Evolutionary conservation across 345 rosid species (phyloP), one percentile per base, ranked within the genome.

Genomic region (Salix exigua): DNA sequence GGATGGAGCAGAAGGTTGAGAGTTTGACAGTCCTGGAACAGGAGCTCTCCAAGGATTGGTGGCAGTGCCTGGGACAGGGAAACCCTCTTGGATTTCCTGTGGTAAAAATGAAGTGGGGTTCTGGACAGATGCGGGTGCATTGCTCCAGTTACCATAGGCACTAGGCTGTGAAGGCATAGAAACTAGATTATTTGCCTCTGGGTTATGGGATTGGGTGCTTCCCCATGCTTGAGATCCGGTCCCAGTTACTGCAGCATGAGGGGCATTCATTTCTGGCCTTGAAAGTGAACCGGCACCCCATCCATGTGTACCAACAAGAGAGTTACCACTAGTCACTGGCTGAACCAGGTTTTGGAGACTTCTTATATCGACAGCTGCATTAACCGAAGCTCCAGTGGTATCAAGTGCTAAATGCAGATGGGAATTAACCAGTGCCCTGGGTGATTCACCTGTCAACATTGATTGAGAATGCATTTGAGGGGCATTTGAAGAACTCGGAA

Each of bases 31-130:
- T 53, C 68, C 83, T 25, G 86, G 73, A 69, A 82, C 77, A 16
- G 84, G 81, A 66, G 87, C 88, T 82, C 91, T 88, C 94, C 95
- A 94, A 25, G 88, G 65, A 83, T 89, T 91, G 68, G 91, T 86
- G 5, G 80, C 76, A 62, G 86, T 83, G 50, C 80, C 86, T 33
- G 84, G 84, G 21, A 83, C 75, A 14, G 87, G 87, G 44, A 84
- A 82, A 73, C 63, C 78, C 85, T 75, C 73, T 75, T 53, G 87
- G 82, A 78, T 83, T 77, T 70, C 76, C 77, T 2, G 85, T 50
- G 55, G 18, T 25, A 26, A 53, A 71, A 90, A 76, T 42, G 84
- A 66, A 74, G 90, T 75, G 70, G 82, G 71, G 74, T 72, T 80
- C 63, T 85, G 92, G 74, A 83, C 68, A 50, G 88, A 76, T 38